Conservation (phyloP, 495 filamentous ascomycete genomes). For the Elasticomyces elasticus region DNA sequence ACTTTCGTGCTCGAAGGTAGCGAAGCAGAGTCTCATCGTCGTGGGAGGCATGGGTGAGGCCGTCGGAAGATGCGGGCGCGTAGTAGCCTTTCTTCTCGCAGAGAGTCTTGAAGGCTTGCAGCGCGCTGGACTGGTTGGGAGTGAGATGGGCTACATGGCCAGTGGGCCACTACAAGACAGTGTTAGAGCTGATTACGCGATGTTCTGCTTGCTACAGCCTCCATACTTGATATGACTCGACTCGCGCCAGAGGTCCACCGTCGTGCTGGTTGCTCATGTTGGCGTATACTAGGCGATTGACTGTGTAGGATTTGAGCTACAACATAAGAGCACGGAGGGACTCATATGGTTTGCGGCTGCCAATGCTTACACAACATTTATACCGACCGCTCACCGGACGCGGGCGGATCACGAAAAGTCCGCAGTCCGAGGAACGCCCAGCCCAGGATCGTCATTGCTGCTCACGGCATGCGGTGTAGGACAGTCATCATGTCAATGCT, state of each 20-base stretch:
- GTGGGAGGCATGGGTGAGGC: conserved; percentile 46
- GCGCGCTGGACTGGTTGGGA: conserved; percentile 52
- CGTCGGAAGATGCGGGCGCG: conserved; percentile 38
- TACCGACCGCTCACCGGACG: no score
- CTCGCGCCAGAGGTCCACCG: background rate
- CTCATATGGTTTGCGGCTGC: no score
- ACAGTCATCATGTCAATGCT: no score
- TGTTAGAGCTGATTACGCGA: conserved; percentile 16
- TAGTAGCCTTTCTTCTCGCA: conserved; percentile 58
- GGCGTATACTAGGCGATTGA: no score
- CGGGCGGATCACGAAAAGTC: no score
- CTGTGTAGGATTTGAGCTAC: no score
- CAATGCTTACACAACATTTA: no score
- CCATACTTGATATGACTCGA: conserved; percentile 19
- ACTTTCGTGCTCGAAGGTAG: conserved; percentile 69
- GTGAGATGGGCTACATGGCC: conserved; percentile 70
- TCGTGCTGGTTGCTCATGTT: no score
- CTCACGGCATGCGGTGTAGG: no score
- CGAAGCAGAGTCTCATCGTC: conserved; percentile 75
- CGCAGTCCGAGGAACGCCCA: no score
- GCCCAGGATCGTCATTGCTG: no score
- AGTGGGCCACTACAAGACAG: conserved; percentile 28
- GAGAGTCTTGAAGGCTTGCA: conserved; percentile 57
- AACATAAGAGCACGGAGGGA: no score
- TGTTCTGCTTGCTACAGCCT: background rate